Evolutionary conservation across 306 rosid genomes (phyloP), one percentile per base, ranked within the genome.

Genomic region (Hippophae tibetana): DNA sequence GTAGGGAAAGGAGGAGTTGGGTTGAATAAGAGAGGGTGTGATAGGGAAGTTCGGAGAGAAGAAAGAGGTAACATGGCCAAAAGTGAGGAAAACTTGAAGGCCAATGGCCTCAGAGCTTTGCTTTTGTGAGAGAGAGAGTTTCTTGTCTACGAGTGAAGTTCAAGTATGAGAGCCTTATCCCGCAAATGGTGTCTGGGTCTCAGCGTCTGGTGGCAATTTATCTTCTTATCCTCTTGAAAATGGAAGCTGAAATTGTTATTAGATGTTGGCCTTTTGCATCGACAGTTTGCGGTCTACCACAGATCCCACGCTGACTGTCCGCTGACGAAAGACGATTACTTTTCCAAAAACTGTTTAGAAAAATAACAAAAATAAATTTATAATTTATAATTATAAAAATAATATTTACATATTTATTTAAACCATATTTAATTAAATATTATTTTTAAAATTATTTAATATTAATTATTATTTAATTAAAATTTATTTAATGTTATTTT

Each of bases 61-160:
- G 69, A 71, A 58, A 78, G 54, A 14, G 75, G 68, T 42, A 72
- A 72, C 92, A 81, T 81, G 74, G 80, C 76, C 66, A 56, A 52
- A 23, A 23, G 56, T 27, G 56, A 42, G 8, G 5, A 18, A 62
- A 10, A 9, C 45, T 6, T 9, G 66, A 13, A 9, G 40, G 13
- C 10, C 5, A 41, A 45, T 23, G 23, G 9, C 26, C 53, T 50
- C 9, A 9, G 38, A 40, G 9, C 7, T 42, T 6, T 11, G 10
- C 26, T 18, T n/a, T 40, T 26, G 51, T 10, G 54, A 42, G 60
- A 43, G 52, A 44, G 3, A 2, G 3, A 2, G 38, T 31, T 31
- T 31, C 38, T 31, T 31, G 38, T 31, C 4, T 31, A 31, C 27
- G 14, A 18, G 10, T 40, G 42, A 41, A 18, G 63, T n/a, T 42